phyloP scores from a whole-genome alignment of 495 filamentous ascomycete species.

The Zalerion maritima region DNA sequence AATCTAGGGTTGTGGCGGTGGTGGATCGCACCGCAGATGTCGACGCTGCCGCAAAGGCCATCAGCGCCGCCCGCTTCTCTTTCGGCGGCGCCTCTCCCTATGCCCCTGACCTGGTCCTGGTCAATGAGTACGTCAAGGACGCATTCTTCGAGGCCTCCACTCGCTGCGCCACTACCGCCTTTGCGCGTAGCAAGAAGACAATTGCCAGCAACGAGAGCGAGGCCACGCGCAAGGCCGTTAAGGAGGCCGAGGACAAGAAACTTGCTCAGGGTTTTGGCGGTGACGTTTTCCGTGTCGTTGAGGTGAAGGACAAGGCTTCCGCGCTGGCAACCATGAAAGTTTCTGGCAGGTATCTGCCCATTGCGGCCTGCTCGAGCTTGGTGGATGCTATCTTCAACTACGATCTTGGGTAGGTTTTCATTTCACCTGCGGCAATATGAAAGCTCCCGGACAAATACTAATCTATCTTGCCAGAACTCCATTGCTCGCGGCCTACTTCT shows the following conservation, averaged over 20 bases:
- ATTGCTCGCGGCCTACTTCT: constrained; percentile 34
- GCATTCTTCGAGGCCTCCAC: constrained; percentile 29
- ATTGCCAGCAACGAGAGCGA: neutral
- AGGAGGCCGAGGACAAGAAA: constrained; percentile 5
- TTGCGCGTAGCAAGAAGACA: too few relatives aligned
- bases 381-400: constrained; percentile 8
- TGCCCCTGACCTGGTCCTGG: constrained; percentile 38
- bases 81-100: constrained; percentile 36
- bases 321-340: constrained; percentile 6
- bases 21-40: constrained; percentile 39
- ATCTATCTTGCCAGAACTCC: constrained; percentile 9
- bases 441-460: too few relatives aligned
- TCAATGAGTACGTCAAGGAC: constrained; percentile 41
- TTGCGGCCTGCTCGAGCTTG: constrained; percentile 5
- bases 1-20: constrained; percentile 26
- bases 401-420: constrained; percentile 2
- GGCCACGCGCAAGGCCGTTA: neutral
- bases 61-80: constrained; percentile 33
- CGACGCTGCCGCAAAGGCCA: constrained; percentile 24
- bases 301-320: constrained; percentile 6
- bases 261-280: constrained; percentile 2
- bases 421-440: too few relatives aligned
- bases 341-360: constrained; percentile 7
- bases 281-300: constrained; percentile 5
- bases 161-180: constrained; percentile 5